phyloP scores from a whole-genome alignment of 2,329 filamentous ascomycete genomes.

The Torrubiella hemipterigena region DNA sequence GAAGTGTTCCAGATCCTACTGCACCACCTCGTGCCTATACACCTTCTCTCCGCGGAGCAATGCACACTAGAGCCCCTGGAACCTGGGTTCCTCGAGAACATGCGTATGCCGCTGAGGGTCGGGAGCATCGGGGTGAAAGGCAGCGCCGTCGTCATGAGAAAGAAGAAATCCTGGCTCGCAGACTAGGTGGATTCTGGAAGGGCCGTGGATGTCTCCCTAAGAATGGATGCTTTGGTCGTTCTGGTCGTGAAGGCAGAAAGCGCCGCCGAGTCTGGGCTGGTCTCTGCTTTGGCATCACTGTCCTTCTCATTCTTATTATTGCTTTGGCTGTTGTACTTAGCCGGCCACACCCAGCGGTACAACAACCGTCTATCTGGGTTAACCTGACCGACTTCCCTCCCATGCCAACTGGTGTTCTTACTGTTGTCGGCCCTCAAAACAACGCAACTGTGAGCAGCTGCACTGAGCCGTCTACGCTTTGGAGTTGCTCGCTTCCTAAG shows the following conservation, averaged over 20 bases:
- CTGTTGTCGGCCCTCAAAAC: constrained; percentile 62
- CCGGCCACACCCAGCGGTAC: constrained; percentile 12
- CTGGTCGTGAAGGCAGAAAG: constrained; percentile 51
- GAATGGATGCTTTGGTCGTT: constrained; percentile 53
- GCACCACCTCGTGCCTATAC: constrained; percentile 19
- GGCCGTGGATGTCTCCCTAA: constrained; percentile 51
- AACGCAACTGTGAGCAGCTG: constrained; percentile 54
- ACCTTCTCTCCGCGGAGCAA: constrained; percentile 9
- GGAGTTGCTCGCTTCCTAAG: constrained; percentile 79
- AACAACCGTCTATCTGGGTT: constrained; percentile 50
- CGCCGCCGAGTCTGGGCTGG: constrained; percentile 47
- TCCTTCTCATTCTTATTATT: constrained; percentile 43
- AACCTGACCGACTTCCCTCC: constrained; percentile 80
- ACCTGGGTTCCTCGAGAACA: constrained; percentile 34
- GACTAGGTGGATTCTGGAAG: constrained; percentile 50
- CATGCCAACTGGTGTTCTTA: constrained; percentile 73
- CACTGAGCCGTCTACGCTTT: constrained; percentile 59
- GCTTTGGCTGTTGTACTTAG: constrained; percentile 45
- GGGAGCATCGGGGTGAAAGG: constrained; percentile 33
- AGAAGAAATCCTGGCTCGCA: constrained; percentile 48
- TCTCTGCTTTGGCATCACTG: constrained; percentile 36
- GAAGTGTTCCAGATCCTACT: constrained; percentile 44
- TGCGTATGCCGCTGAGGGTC: constrained; percentile 25
- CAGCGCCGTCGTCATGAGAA: constrained; percentile 48
- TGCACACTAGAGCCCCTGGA: constrained; percentile 32